Conservation (phyloP, 2,329 filamentous ascomycete genomes). For the Aspergillus niger region DNA sequence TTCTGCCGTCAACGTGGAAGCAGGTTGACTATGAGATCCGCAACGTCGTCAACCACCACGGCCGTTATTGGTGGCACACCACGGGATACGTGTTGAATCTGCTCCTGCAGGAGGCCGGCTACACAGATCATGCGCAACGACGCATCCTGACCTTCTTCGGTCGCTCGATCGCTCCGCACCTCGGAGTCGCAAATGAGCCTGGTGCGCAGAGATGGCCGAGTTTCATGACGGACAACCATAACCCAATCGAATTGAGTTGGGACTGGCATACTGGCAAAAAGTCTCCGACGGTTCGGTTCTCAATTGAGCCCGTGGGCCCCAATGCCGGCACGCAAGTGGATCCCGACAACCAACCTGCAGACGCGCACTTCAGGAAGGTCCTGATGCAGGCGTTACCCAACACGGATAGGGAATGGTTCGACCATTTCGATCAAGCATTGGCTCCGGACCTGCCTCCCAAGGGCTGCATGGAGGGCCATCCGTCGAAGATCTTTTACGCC, state of each 20-base stretch:
- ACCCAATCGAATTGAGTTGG: slow-evolving; percentile 6
- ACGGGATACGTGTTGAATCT: neutral
- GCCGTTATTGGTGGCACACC: neutral
- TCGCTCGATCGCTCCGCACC: neutral
- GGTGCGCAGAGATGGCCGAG: slow-evolving; percentile 1
- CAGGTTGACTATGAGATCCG: neutral
- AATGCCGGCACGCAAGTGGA: neutral
- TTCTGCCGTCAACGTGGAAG: neutral
- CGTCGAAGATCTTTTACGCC: slow-evolving; percentile 7
- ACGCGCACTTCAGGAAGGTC: neutral
- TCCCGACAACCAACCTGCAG: neutral
- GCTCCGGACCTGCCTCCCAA: neutral
- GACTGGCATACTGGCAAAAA: neutral
- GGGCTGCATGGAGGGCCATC: slow-evolving; percentile 1
- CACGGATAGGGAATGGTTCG: neutral
- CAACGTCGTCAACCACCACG: neutral
- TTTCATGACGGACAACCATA: slow-evolving; percentile 10
- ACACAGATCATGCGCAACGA: neutral
- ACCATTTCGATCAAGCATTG: neutral
- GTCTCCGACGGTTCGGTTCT: neutral
- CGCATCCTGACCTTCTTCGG: neutral
- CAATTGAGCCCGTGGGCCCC: slow-evolving; percentile 4
- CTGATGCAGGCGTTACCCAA: neutral
- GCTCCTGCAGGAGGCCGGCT: neutral
- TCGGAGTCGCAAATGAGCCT: neutral